Evolutionary conservation across 139 green algal species (phyloP), one percentile per base, ranked within the genome.

Genomic region (Pleodorina starrii): DNA sequence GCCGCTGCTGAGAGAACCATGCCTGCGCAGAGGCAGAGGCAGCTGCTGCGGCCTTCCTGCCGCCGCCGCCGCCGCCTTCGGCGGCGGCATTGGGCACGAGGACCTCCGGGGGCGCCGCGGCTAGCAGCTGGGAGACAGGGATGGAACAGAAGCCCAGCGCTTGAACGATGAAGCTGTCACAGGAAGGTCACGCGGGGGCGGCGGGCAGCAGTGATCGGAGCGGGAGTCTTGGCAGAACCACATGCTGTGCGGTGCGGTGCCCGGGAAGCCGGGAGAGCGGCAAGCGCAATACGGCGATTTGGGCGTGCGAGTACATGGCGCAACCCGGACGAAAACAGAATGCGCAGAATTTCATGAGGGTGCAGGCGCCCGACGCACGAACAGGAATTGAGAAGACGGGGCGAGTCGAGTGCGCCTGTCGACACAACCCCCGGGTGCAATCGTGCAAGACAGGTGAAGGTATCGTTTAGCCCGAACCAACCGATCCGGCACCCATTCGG

Each of bases 111-210:
- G 84, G 84, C 27, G 84, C 76, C n/a, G 10, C 23, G 10, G 25
- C 36, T 0, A 89, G 35, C 4, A 89, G 84, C 21, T 35, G 27
- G 1, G 0, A 12, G 12, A 82, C 48, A 9, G 84, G 84, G 25
- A 89, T 29, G 25, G 48, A 74, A 51, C 84, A 89, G 38, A 89
- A 89, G 23, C 84, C 84, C 14, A 89, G 48, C n/a, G 69, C 35
- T 0, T 12, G 36, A 1, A 89, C 84, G 1, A 89, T 63, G 38
- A 17, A 73, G 10, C 84, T 89, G 84, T 27, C n/a, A n/a, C n/a
- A n/a, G 80, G 1, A 46, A 42, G 21, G 17, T 7, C 6, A 25
- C 7, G 32, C 1, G n/a, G 3, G 27, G 27, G 5, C 44, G n/a
- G 27, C 63, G 43, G 1, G 12, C 7, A 66, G 44, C 5, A 29